A percentile compares a stretch with the other conserved stretches of the same genome.
Conservation (phyloP, 345 rosid genomes). For the Hibiscus trionum region DNA sequence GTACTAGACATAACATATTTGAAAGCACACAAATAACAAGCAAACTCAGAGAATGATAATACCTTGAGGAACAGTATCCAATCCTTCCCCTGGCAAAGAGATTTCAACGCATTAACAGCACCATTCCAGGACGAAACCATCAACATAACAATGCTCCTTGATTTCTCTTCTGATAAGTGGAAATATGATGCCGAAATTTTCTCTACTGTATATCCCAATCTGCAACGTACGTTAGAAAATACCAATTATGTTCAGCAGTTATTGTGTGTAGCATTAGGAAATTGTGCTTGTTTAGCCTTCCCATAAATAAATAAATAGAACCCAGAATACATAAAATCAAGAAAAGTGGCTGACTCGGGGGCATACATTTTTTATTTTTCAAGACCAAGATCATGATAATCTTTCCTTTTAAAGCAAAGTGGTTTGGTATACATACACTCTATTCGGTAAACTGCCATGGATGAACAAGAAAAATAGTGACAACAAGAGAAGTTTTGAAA, state of each 20-base stretch:
- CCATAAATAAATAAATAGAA: not conserved
- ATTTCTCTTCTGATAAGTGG: constrained; percentile 53
- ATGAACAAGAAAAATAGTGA: constrained; percentile 53
- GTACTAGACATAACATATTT: not conserved
- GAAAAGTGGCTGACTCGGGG: not conserved
- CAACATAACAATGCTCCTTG: constrained; percentile 37
- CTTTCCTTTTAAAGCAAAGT: not conserved
- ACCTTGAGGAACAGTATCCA: constrained; percentile 79
- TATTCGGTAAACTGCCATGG: constrained; percentile 77
- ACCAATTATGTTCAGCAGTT: not conserved
- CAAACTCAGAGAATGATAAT: not conserved
- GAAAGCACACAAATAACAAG: not conserved
- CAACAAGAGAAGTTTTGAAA: constrained; percentile 59
- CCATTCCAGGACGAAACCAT: constrained; percentile 66
- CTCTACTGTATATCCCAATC: constrained; percentile 71
- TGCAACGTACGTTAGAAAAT: constrained; percentile 32
- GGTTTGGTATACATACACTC: constrained; percentile 40
- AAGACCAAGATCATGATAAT: too few species aligned
- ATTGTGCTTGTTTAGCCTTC: not conserved
- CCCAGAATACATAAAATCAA: not conserved
- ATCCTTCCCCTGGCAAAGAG: constrained; percentile 73
- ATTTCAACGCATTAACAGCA: constrained; percentile 38
- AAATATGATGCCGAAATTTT: constrained; percentile 62
- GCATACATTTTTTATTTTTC: too few species aligned
- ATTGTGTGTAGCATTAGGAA: constrained; percentile 1